Percentiles rank a stretch among this genome's conserved stretches.
Conservation (phyloP, 2,329 filamentous ascomycete species). For the Blastomyces gilchristii region DNA sequence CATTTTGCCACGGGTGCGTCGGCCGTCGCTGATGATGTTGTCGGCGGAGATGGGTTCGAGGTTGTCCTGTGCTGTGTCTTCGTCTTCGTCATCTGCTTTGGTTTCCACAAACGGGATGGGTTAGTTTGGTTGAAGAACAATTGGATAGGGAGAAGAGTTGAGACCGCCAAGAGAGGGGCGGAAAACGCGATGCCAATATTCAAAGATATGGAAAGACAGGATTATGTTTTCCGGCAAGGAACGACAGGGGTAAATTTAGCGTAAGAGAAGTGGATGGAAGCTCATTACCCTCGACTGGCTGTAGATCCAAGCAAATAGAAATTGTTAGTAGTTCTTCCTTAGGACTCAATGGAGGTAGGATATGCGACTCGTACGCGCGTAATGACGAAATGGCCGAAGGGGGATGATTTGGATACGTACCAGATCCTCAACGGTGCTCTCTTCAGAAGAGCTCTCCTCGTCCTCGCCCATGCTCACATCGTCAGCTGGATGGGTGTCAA, state of each 20-base stretch:
- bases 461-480: slow-evolving; percentile 65
- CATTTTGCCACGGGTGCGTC: slow-evolving; percentile 80
- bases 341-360: background rate
- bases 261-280: background rate
- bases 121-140: slow-evolving; percentile 21
- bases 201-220: slow-evolving; percentile 12
- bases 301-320: background rate
- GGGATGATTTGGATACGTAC: slow-evolving; percentile 20
- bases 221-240: background rate
- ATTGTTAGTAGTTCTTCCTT: slow-evolving; percentile 15
- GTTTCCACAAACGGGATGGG: slow-evolving; percentile 21
- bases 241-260: background rate
- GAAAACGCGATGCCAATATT: slow-evolving; percentile 10
- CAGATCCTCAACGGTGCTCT: slow-evolving; percentile 48
- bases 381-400: background rate
- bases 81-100: slow-evolving; percentile 63
- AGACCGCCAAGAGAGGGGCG: no score
- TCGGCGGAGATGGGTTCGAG: slow-evolving; percentile 82
- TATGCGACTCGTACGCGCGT: background rate
- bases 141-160: background rate
- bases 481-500: slow-evolving; percentile 41
- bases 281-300: slow-evolving; percentile 24
- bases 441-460: slow-evolving; percentile 57
- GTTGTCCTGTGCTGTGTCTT: slow-evolving; percentile 52
- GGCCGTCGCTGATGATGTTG: slow-evolving; percentile 72